Evolutionary conservation across 345 rosid genomes (phyloP).

Genomic region (Citrus mangshanensis): DNA sequence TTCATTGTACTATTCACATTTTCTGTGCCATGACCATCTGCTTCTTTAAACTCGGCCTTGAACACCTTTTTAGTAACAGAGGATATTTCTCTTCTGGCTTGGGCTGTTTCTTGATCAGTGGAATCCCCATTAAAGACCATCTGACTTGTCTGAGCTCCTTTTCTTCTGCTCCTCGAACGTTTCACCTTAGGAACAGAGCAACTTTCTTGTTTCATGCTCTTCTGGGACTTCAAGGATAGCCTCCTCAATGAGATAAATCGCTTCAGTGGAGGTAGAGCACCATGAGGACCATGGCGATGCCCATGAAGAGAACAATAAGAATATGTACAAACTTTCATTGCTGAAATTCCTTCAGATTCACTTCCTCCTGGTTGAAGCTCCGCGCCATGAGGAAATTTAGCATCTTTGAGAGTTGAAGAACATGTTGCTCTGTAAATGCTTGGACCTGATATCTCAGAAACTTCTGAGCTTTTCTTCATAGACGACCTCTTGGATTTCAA

Average conservation of each 20-base stretch:
- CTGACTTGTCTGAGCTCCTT: conserved; percentile 19
- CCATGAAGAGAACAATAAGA: conserved; percentile 93
- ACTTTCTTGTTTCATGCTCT: conserved; percentile 38
- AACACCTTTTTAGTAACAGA: background rate
- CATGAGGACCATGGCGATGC: conserved; percentile 49
- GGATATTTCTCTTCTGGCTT: conserved; percentile 2
- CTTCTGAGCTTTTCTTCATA: conserved; percentile 17
- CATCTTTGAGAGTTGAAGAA: conserved; percentile 73
- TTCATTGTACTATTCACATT: background rate
- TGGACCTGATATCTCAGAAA: conserved; percentile 16
- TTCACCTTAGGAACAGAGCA: conserved; percentile 32
- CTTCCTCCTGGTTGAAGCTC: conserved; percentile 30
- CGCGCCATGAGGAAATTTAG: conserved; percentile 42
- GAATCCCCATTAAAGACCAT: background rate
- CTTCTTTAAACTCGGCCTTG: background rate
- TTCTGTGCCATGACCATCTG: background rate
- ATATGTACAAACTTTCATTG: conserved; percentile 51
- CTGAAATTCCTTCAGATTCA: conserved; percentile 30
- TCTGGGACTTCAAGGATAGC: conserved; percentile 42
- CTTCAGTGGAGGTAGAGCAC: conserved; percentile 48
- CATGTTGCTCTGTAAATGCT: conserved; percentile 60
- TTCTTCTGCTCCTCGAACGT: conserved; percentile 29
- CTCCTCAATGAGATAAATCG: conserved; percentile 65
- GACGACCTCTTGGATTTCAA: conserved; percentile 41
- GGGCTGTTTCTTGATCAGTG: conserved; percentile 14